Evolutionary conservation across 495 filamentous ascomycete species (phyloP).

Genomic region (Penicillium alfredii): DNA sequence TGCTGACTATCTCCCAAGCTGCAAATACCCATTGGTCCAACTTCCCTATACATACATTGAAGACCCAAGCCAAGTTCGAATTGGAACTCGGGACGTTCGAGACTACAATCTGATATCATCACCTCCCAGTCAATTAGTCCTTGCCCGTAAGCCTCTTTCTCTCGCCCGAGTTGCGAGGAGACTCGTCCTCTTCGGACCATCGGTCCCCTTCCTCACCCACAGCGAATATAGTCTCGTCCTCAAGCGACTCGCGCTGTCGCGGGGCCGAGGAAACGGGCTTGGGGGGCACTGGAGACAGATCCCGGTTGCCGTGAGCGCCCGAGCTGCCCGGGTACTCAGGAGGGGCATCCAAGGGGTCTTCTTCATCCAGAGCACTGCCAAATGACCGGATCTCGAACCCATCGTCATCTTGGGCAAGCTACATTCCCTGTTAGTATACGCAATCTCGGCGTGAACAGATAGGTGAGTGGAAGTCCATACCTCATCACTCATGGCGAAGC

Average conservation of each 20-base stretch:
- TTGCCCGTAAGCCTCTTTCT: conserved; percentile 57
- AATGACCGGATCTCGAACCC: conserved; percentile 96
- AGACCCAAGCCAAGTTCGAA: too few relatives aligned
- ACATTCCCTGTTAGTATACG: conserved; percentile 22
- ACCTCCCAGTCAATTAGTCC: too few relatives aligned
- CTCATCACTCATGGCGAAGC: conserved; percentile 99
- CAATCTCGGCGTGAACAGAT: not conserved
- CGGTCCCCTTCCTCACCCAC: conserved; percentile 78
- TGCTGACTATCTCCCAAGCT: conserved; percentile 16
- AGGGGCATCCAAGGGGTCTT: conserved; percentile 41
- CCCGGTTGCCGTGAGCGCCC: conserved; percentile 26
- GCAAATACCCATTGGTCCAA: not conserved
- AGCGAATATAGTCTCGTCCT: conserved; percentile 92
- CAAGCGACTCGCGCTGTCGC: conserved; percentile 60
- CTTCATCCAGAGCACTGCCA: conserved; percentile 73
- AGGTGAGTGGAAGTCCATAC: conserved; percentile 32
- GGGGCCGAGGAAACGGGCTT: conserved; percentile 45
- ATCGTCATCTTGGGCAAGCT: conserved; percentile 96
- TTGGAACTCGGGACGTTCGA: too few relatives aligned
- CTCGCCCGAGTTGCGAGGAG: conserved; percentile 50
- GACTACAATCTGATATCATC: too few relatives aligned
- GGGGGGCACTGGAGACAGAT: conserved; percentile 46
- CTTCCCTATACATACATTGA: too few relatives aligned
- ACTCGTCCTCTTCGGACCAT: conserved; percentile 60
- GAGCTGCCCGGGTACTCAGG: conserved; percentile 31